Conservation (phyloP, 805 yeast species). For the Wickerhamomyces queroliae region DNA sequence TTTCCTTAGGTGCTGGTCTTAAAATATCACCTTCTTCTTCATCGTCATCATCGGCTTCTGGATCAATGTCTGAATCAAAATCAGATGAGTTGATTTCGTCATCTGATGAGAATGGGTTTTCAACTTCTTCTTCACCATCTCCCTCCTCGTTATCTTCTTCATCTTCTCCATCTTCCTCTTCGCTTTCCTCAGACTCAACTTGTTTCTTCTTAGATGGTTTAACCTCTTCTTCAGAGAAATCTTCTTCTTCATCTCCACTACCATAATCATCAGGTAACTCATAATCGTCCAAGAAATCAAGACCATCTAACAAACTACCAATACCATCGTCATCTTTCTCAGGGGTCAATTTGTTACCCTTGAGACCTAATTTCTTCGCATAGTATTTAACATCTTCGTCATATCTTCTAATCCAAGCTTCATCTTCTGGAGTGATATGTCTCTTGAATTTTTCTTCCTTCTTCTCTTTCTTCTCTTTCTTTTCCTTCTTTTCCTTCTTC, state of each 20-base stretch:
- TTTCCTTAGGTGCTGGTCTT: slow-evolving; percentile 43
- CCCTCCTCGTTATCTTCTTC: slow-evolving; percentile 20
- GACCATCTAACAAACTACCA: slow-evolving; percentile 78
- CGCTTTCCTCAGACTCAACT: slow-evolving; percentile 25
- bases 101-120: slow-evolving; percentile 32
- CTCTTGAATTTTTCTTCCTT: slow-evolving; percentile 10
- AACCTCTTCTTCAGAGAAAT: slow-evolving; percentile 20
- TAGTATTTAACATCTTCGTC: slow-evolving; percentile 79
- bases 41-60: slow-evolving; percentile 28
- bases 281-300: slow-evolving; percentile 33
- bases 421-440: slow-evolving; percentile 37
- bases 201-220: slow-evolving; percentile 23
- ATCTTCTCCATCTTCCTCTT: slow-evolving; percentile 17
- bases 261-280: slow-evolving; percentile 24
- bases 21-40: slow-evolving; percentile 23
- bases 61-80: slow-evolving; percentile 35
- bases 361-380: slow-evolving; percentile 74
- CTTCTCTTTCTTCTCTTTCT: slow-evolving; percentile 7
- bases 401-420: slow-evolving; percentile 47
- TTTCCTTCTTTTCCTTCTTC: slow-evolving; percentile 7
- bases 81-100: slow-evolving; percentile 37
- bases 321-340: slow-evolving; percentile 66
- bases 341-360: slow-evolving; percentile 44
- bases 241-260: slow-evolving; percentile 19
- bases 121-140: slow-evolving; percentile 21